Evolutionary conservation across 73 alveolate genomes (phyloP).

Genomic region (Paramecium pentaurelia): DNA sequence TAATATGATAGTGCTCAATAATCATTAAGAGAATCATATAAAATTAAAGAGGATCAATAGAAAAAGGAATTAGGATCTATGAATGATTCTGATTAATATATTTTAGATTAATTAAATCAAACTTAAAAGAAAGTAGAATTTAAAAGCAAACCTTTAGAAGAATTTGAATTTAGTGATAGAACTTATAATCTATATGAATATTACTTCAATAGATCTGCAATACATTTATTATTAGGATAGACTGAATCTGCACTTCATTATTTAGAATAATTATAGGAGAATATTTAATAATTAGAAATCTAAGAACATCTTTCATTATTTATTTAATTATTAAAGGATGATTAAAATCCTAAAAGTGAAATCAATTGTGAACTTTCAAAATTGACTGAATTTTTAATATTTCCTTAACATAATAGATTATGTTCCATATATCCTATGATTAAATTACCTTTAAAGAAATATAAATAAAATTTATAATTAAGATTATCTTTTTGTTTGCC

Average conservation of each 20-base stretch:
- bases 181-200: slow-evolving; percentile 52
- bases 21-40: slow-evolving; percentile 33
- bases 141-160: slow-evolving; percentile 16
- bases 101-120: not conserved
- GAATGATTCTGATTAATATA: slow-evolving; percentile 30
- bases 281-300: not conserved
- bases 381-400: not conserved
- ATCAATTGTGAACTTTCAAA: not conserved
- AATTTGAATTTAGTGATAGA: slow-evolving; percentile 56
- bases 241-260: not conserved
- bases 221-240: not conserved
- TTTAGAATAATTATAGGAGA: not conserved
- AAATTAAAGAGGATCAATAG: slow-evolving; percentile 37
- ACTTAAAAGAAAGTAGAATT: not conserved
- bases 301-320: not conserved
- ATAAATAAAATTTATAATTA: not conserved
- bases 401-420: slow-evolving; percentile 46
- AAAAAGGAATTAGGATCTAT: not conserved
- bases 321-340: not conserved
- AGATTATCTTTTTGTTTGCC: slow-evolving; percentile 57
- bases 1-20: slow-evolving; percentile 44
- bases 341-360: not conserved
- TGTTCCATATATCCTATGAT: not conserved
- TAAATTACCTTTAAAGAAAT: not conserved
- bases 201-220: slow-evolving; percentile 18